phyloP scores from a whole-genome alignment of 2,329 filamentous ascomycete genomes.

The Claviceps capensis region DNA sequence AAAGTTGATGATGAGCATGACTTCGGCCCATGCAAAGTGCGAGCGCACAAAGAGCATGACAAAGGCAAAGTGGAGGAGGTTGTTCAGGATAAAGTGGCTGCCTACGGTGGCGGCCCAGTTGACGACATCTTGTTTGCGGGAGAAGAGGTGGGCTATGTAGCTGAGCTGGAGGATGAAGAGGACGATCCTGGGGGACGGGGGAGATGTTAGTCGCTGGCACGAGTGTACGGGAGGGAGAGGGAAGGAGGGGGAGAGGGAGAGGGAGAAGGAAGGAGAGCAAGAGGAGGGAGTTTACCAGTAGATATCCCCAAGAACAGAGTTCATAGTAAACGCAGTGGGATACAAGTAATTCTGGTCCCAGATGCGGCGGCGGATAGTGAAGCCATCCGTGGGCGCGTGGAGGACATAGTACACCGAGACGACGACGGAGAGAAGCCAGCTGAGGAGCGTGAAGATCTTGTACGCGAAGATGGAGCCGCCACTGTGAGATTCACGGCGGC shows the following conservation, averaged over 20 bases:
- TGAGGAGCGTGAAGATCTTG: constrained; percentile 59
- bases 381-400: constrained; percentile 48
- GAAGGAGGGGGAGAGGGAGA: neutral
- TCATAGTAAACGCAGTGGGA: constrained; percentile 63
- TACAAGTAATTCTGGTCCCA: constrained; percentile 59
- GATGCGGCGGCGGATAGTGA: constrained; percentile 47
- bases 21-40: constrained; percentile 61
- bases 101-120: constrained; percentile 64
- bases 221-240: too few relatives aligned
- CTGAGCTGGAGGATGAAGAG: constrained; percentile 63
- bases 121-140: constrained; percentile 45
- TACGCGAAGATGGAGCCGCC: constrained; percentile 51
- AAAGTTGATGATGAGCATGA: constrained; percentile 69
- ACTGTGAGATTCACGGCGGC: constrained; percentile 52
- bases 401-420: constrained; percentile 63
- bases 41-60: constrained; percentile 70
- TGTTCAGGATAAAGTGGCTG: constrained; percentile 74
- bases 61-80: constrained; percentile 69
- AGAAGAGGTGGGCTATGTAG: constrained; percentile 68
- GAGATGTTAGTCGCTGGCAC: too few relatives aligned
- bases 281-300: constrained; percentile 52
- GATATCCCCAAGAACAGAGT: constrained; percentile 47
- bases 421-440: constrained; percentile 62
- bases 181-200: constrained; percentile 38
- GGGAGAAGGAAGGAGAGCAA: too few relatives aligned